Percentiles rank a stretch among this genome's conserved stretches.
Conservation (phyloP, 2,329 filamentous ascomycete species). For the Hypomyces rosellus region DNA sequence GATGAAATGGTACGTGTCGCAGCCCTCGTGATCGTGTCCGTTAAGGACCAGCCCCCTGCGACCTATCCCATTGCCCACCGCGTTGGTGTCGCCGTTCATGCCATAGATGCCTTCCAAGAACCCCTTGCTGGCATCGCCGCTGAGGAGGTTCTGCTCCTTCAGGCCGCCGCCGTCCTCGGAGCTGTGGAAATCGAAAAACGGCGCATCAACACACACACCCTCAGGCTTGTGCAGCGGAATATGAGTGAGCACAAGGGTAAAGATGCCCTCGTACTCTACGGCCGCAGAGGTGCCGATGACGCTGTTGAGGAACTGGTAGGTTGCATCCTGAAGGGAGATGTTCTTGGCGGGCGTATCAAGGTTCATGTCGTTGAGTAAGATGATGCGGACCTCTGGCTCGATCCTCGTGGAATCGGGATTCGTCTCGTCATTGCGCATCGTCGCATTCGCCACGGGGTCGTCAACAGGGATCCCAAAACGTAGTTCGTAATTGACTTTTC, state of each 20-base stretch:
- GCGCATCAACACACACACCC: slow-evolving; percentile 77
- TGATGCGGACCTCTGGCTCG: slow-evolving; percentile 66
- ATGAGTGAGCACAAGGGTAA: slow-evolving; percentile 85
- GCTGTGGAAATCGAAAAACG: slow-evolving; percentile 73
- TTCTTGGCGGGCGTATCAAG: slow-evolving; percentile 76
- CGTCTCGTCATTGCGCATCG: slow-evolving; percentile 34
- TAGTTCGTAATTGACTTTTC: slow-evolving; percentile 85
- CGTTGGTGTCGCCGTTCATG: slow-evolving; percentile 56
- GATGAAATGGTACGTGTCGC: slow-evolving; percentile 80
- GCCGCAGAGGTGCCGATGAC: slow-evolving; percentile 57
- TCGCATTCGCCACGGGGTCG: slow-evolving; percentile 32
- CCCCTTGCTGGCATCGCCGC: slow-evolving; percentile 60
- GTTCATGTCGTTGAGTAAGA: slow-evolving; percentile 90
- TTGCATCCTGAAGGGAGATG: slow-evolving; percentile 62
- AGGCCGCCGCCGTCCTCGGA: slow-evolving; percentile 62
- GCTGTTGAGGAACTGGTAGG: slow-evolving; percentile 69
- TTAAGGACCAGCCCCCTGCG: slow-evolving; percentile 76
- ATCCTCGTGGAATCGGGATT: slow-evolving; percentile 44
- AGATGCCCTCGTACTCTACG: slow-evolving; percentile 57
- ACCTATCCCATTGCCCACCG: slow-evolving; percentile 56
- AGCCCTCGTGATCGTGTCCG: slow-evolving; percentile 93
- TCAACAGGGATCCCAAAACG: slow-evolving; percentile 56
- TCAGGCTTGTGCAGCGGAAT: slow-evolving; percentile 80
- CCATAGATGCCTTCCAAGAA: slow-evolving; percentile 84
- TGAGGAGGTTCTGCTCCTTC: slow-evolving; percentile 87